Percentiles rank a stretch among this genome's conserved stretches.
phyloP scores from a whole-genome alignment of 345 rosid genomes.

The Camelina laxa region DNA sequence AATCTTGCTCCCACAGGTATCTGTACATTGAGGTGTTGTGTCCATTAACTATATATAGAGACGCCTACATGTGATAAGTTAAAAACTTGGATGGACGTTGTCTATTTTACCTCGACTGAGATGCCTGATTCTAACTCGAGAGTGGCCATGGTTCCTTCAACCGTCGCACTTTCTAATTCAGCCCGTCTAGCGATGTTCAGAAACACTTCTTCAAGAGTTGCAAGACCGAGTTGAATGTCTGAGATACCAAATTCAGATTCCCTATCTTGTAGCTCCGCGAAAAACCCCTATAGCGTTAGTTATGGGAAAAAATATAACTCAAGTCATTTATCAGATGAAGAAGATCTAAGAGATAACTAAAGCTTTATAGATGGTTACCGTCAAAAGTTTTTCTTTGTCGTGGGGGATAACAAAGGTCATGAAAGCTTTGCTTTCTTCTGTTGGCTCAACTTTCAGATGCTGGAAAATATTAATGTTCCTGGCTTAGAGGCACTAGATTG shows the following conservation, averaged over 20 bases:
- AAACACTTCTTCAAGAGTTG: slow-evolving; percentile 96
- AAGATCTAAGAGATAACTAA: not conserved
- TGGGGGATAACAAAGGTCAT: slow-evolving; percentile 87
- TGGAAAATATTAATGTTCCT: slow-evolving; percentile 40
- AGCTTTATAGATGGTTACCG: slow-evolving; percentile 48
- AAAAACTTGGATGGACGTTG: not conserved
- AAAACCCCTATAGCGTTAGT: slow-evolving; percentile 49
- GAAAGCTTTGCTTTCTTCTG: slow-evolving; percentile 74
- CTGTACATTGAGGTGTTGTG: slow-evolving; percentile 42
- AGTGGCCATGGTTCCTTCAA: slow-evolving; percentile 68
- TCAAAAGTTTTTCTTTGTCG: slow-evolving; percentile 66
- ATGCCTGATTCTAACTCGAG: slow-evolving; percentile 67
- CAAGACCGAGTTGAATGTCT: slow-evolving; percentile 83
- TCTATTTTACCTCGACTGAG: slow-evolving; percentile 58
- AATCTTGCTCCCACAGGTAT: slow-evolving; percentile 84
- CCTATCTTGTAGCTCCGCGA: slow-evolving; percentile 74
- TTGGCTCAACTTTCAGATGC: slow-evolving; percentile 68
- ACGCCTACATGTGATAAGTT: not conserved
- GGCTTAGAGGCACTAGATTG: slow-evolving; percentile 4
- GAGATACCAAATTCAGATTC: slow-evolving; percentile 67
- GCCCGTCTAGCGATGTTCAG: slow-evolving; percentile 84
- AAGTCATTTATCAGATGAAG: not conserved
- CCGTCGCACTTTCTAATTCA: slow-evolving; percentile 85
- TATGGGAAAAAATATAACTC: not conserved
- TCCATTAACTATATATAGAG: not conserved